A percentile compares a stretch with the other conserved stretches of the same genome.
phyloP scores from a whole-genome alignment of 1,284 basidiomycete species.

The Boletus holoroseus region DNA sequence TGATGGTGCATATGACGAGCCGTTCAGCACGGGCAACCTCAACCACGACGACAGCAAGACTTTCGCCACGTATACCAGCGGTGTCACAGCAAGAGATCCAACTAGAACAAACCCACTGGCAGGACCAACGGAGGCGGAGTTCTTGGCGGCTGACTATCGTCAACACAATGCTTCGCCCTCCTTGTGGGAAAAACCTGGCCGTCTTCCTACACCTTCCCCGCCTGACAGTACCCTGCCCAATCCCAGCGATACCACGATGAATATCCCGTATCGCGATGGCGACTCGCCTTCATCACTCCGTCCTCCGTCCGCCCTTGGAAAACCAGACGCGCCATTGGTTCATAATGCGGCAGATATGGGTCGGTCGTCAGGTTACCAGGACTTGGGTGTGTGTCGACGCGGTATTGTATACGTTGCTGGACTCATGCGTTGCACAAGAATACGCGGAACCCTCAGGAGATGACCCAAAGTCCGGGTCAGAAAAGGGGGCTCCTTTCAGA shows the following conservation, averaged over 20 bases:
- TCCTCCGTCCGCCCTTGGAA: conserved; percentile 29
- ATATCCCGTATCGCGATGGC: conserved; percentile 27
- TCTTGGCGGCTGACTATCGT: conserved; percentile 28
- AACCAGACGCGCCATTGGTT: conserved; percentile 41
- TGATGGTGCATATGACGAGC: conserved; percentile 22
- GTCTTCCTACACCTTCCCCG: conserved; percentile 16
- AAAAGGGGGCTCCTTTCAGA: conserved; percentile 40
- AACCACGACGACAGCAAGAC: conserved; percentile 21
- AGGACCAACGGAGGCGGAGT: conserved; percentile 25
- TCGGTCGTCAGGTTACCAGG: conserved; percentile 41
- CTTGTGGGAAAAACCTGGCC: conserved; percentile 6
- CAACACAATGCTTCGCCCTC: conserved; percentile 16
- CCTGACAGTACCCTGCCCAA: conserved; percentile 4
- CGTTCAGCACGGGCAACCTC: conserved; percentile 16
- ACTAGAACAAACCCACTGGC: not conserved
- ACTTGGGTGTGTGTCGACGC: conserved; percentile 45
- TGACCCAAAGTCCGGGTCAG: conserved; percentile 24
- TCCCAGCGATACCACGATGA: conserved; percentile 4
- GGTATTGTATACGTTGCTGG: not conserved
- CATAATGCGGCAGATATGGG: conserved; percentile 42
- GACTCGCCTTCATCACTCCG: conserved; percentile 18
- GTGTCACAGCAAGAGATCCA: conserved; percentile 11
- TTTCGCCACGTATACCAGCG: conserved; percentile 24
- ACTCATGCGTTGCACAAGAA: conserved; percentile 40
- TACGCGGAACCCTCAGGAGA: conserved; percentile 50